Percentiles rank a stretch among this genome's conserved stretches.
Evolutionary conservation across 129 eudicot genomes (phyloP).

Genomic region (Smallanthus sonchifolius): DNA sequence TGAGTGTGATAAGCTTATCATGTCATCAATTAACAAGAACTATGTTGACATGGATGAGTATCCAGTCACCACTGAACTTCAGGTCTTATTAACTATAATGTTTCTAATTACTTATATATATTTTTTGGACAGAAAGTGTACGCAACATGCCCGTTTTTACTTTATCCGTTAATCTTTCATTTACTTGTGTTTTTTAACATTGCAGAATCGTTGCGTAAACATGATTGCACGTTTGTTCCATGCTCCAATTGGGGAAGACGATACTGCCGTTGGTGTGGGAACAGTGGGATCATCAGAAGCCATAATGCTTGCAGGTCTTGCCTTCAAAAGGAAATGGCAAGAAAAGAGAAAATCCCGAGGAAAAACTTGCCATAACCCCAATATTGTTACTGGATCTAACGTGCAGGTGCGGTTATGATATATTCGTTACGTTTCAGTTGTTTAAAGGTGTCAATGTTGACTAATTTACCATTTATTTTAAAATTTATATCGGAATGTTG

Average conservation of each 20-base stretch:
- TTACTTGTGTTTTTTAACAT: not conserved
- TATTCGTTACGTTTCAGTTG: not conserved
- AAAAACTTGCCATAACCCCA: conserved; percentile 58
- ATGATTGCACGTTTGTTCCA: conserved; percentile 74
- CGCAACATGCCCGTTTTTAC: too few relatives aligned
- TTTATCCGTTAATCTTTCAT: not conserved
- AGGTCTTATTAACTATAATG: conserved; percentile 30
- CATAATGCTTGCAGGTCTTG: conserved; percentile 86
- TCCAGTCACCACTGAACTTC: conserved; percentile 85
- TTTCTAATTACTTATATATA: not conserved
- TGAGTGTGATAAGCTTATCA: conserved; percentile 70
- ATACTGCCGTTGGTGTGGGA: conserved; percentile 61
- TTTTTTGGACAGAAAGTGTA: too few relatives aligned
- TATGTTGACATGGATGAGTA: conserved; percentile 78
- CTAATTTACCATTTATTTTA: too few relatives aligned
- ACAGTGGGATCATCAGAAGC: conserved; percentile 90
- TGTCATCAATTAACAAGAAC: conserved; percentile 65
- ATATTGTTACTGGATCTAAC: conserved; percentile 75
- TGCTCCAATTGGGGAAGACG: conserved; percentile 64
- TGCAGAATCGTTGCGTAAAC: conserved; percentile 76
- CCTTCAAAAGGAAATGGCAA: conserved; percentile 80
- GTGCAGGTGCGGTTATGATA: conserved; percentile 45
- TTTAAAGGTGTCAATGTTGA: too few relatives aligned
- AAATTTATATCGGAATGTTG: too few relatives aligned
- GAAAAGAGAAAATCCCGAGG: conserved; percentile 51